A percentile compares a stretch with the other conserved stretches of the same genome.
These are phyloP conservation scores for Nemania sp. DNA, from an alignment of 2,329 filamentous ascomycete genomes.

Conservation along the genomic window DNA sequence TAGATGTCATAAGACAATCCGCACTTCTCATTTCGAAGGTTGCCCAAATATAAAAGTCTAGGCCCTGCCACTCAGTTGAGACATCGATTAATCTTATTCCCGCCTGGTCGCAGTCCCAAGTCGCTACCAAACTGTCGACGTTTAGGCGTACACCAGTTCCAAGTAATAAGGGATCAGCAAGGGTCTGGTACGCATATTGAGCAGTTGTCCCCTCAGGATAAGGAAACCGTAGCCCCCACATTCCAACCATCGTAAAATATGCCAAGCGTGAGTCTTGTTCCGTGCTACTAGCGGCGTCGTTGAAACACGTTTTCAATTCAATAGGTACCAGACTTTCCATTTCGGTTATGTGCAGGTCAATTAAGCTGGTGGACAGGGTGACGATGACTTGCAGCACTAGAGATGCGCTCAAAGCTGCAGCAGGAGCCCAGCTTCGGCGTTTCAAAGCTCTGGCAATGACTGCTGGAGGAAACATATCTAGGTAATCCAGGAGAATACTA, in stretches of 20 bases:
- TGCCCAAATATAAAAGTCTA: not conserved
- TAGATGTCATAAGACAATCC: not conserved
- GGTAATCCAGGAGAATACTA: not conserved
- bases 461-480: not conserved
- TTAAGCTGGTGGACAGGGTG: not conserved
- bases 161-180: not conserved
- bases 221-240: not conserved
- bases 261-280: not conserved
- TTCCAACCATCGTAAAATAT: not conserved
- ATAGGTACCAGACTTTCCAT: not conserved
- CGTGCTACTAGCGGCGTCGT: not conserved
- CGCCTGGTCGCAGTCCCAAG: not conserved
- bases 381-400: not conserved
- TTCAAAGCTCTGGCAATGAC: not conserved
- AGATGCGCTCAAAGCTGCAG: not conserved
- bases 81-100: not conserved
- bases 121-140: not conserved
- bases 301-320: not conserved
- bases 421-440: not conserved
- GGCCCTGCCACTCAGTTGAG: not conserved
- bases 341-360: not conserved
- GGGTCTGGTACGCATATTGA: not conserved
- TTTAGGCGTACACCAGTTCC: not conserved
- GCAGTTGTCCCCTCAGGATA: not conserved
- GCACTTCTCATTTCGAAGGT: not conserved